Evolutionary conservation across 805 yeast genomes (phyloP), one percentile per base, ranked within the genome.

Genomic region (Wickerhamiella vanderwaltii): DNA sequence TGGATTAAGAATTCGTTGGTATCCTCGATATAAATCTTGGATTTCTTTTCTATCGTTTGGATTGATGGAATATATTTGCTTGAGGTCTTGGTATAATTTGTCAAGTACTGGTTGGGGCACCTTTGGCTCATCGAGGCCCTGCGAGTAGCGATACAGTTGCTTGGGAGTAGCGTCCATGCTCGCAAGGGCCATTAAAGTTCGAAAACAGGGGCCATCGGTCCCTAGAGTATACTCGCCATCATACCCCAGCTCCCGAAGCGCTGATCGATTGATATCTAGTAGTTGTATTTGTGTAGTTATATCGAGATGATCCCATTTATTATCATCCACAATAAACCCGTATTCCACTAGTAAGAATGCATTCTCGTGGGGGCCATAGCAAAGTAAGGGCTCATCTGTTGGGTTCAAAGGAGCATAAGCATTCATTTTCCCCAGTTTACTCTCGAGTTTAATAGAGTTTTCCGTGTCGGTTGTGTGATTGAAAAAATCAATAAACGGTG

Each of bases 301-400:
- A 54, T 87, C 93, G 2, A 86, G 56, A 47, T 64, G 75, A 50
- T 84, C 77, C 85, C 87, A 81, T 16, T 57, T 60, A 54, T 85
- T 84, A 1, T 57, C 53, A 0, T 57, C 55, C 1, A 81, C 58
- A 28, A 68, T 66, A 63, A 88, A 88, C 1, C 96, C 97, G 55
- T 88, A 88, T 58, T 88, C 97, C 52, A 81, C 75, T 7, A 85
- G 62, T 25, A 88, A 60, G 49, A 83, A 83, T 38, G 76, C 85
- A 56, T 88, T 86, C 7, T 81, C 75, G 58, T 88, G 96, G 1
- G 95, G 77, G 1, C 97, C 97, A 56, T 88, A 88, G 39, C 79
- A 73, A 49, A 88, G 68, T 50, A 65, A 73, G 2, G 88, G 50
- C 12, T 76, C 76, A 11, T 61, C 65, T 4, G 57, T 50, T 49